Base-by-base conservation (phyloP, 345 rosid genomes). In the Salix viminalis region DNA sequence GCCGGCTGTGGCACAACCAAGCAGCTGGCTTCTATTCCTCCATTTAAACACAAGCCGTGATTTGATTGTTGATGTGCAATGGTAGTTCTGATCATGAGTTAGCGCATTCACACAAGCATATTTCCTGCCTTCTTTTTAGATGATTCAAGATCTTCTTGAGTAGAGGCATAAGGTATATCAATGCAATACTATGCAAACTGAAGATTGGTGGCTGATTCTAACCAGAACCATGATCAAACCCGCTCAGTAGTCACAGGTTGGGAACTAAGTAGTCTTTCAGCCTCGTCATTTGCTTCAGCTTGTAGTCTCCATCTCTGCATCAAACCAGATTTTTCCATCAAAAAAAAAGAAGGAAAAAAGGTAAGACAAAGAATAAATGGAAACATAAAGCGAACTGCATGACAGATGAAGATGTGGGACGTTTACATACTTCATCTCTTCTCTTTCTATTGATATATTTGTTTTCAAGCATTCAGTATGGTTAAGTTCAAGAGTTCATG, bases 201-300 rank as follows among this genome's bases (percentile, higher is more conserved):
- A 71, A 65, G 34, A 24, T 24, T n/a, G 23, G 50, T 50, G 52
- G 65, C 42, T 23, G 50, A 50, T 34, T 23, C 32, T 30, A 28
- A 46, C 23, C 16, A 39, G 72, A 15, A 50, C 52, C 80, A 62
- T 64, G 60, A 70, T 78, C 80, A 83, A 56, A 71, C 72, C 72
- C 69, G 62, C 69, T 90, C 89, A 19, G 76, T 18, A 28, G 86
- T 61, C 44, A 80, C 75, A 67, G 87, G 80, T 87, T 89, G 87
- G 61, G 94, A 89, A 84, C 88, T 89, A 61, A 96, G 89, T 56
- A 93, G 91, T 85, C 96, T 91, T 80, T 93, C 97, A 37, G 96
- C 98, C 76, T 96, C 98, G 64, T 93, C 98, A 32, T 92, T 96
- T 65, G 98, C 99, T 85, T 93, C 98, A 44, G 94, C 97, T 84